Percentiles rank a stretch among this genome's conserved stretches.
phyloP scores from a whole-genome alignment of 192 early-diverging fungal genomes.

The Linnemannia exigua region DNA sequence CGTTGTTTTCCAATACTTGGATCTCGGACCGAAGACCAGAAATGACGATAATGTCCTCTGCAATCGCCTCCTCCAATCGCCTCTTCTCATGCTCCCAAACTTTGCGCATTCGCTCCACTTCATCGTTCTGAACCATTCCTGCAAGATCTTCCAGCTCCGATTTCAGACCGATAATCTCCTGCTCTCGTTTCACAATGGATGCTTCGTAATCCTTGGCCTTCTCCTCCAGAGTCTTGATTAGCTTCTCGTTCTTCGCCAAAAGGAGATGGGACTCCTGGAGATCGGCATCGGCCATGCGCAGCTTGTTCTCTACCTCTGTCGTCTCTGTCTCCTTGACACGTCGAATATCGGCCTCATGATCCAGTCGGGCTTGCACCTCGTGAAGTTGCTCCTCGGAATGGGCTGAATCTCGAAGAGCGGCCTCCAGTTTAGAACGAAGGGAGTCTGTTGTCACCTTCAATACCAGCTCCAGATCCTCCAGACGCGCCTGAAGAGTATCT shows the following conservation, averaged over 20 bases:
- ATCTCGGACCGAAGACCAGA: slow-evolving; percentile 25
- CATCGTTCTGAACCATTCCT: slow-evolving; percentile 60
- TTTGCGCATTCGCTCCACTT: slow-evolving; percentile 63
- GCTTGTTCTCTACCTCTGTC: slow-evolving; percentile 8
- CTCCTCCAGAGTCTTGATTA: slow-evolving; percentile 24
- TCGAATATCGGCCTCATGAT: slow-evolving; percentile 45
- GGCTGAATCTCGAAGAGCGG: slow-evolving; percentile 38
- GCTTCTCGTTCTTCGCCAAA: slow-evolving; percentile 40
- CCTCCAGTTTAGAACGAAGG: slow-evolving; percentile 51
- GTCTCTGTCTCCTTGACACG: slow-evolving; percentile 38
- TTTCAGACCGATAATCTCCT: slow-evolving; percentile 59
- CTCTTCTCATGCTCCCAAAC: slow-evolving; percentile 67
- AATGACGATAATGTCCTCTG: slow-evolving; percentile 26
- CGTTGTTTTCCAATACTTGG: slow-evolving; percentile 27
- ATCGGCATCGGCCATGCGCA: slow-evolving; percentile 41
- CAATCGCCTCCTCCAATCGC: slow-evolving; percentile 54
- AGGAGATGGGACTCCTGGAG: slow-evolving; percentile 42
- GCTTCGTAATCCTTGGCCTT: slow-evolving; percentile 37
- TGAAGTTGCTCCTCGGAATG: slow-evolving; percentile 58
- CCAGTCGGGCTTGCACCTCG: slow-evolving; percentile 37
- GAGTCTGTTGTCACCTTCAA: slow-evolving; percentile 44
- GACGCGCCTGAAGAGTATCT: slow-evolving; percentile 28
- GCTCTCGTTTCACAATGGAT: slow-evolving; percentile 46
- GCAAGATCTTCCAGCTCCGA: slow-evolving; percentile 64
- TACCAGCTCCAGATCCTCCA: slow-evolving; percentile 31